Evolutionary conservation across 2,329 filamentous ascomycete genomes (phyloP).

Genomic region (Cercospora sp.): DNA sequence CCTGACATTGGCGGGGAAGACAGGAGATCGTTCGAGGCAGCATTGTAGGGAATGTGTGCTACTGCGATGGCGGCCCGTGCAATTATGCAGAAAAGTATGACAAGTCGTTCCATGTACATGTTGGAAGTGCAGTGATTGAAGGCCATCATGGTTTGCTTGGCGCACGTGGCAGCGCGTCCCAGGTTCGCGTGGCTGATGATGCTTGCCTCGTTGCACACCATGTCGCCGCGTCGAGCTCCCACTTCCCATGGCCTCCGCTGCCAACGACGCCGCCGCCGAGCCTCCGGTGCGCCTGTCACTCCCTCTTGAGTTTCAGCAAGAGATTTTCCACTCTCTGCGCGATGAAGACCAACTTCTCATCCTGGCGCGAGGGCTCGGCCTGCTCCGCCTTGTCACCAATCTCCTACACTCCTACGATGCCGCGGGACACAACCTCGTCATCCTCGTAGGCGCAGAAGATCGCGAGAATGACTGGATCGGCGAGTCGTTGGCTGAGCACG

Average conservation of each 20-base stretch:
- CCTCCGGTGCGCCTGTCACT: constrained; percentile 76
- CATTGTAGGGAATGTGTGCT: background rate
- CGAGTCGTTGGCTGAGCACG: constrained; percentile 92
- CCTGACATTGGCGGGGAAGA: background rate
- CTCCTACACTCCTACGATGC: constrained; percentile 96
- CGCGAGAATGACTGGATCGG: constrained; percentile 96
- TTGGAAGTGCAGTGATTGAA: background rate
- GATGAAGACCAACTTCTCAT: constrained; percentile 91
- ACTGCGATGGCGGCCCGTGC: background rate
- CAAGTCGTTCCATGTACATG: background rate
- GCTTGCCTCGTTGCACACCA: background rate
- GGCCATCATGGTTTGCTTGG: background rate
- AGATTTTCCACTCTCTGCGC: constrained; percentile 86
- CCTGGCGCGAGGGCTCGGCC: constrained; percentile 85
- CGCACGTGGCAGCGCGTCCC: background rate
- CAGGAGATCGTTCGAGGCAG: background rate
- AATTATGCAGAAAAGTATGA: background rate
- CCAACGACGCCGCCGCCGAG: constrained; percentile 16
- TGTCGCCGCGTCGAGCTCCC: background rate
- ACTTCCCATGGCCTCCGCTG: constrained; percentile 1
- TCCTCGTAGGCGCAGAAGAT: constrained; percentile 86
- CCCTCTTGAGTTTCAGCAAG: constrained; percentile 88
- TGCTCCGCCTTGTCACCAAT: constrained; percentile 91
- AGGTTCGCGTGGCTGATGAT: background rate
- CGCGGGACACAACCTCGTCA: constrained; percentile 86